Percentiles rank a stretch among this genome's conserved stretches.
Evolutionary conservation across 306 rosid species (phyloP).

Genomic region (Cucurbita ficifolia): DNA sequence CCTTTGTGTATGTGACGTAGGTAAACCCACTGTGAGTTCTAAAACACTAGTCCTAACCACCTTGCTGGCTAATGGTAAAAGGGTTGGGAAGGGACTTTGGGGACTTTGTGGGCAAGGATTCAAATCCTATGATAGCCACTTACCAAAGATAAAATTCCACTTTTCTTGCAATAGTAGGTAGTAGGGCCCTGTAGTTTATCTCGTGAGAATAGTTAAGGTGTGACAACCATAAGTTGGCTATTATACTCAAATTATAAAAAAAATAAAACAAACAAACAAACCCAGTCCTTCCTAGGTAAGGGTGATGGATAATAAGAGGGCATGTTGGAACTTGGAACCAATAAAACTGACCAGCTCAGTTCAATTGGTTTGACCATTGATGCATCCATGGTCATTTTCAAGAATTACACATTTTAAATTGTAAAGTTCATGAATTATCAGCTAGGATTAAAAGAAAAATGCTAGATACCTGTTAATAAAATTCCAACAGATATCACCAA

Average conservation of each 20-base stretch:
- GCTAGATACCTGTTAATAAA: constrained; percentile 64
- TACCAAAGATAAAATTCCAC: too few species aligned
- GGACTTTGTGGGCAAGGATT: too few species aligned
- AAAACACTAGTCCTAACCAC: background rate
- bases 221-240: background rate
- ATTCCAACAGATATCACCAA: constrained; percentile 66
- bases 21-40: background rate
- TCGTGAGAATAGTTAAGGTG: background rate
- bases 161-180: too few species aligned
- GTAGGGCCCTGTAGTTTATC: too few species aligned
- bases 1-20: background rate
- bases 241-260: background rate
- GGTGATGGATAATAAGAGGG: background rate
- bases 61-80: background rate
- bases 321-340: background rate
- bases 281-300: background rate
- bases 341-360: background rate
- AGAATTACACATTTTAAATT: background rate
- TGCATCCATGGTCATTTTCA: background rate
- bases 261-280: background rate
- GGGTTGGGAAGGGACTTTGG: too few species aligned
- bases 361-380: background rate
- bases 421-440: background rate
- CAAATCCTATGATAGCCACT: too few species aligned
- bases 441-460: background rate